A percentile compares a stretch with the other conserved stretches of the same genome.
phyloP scores from a whole-genome alignment of 768 basidiomycete species.

The Lactarius quietus region DNA sequence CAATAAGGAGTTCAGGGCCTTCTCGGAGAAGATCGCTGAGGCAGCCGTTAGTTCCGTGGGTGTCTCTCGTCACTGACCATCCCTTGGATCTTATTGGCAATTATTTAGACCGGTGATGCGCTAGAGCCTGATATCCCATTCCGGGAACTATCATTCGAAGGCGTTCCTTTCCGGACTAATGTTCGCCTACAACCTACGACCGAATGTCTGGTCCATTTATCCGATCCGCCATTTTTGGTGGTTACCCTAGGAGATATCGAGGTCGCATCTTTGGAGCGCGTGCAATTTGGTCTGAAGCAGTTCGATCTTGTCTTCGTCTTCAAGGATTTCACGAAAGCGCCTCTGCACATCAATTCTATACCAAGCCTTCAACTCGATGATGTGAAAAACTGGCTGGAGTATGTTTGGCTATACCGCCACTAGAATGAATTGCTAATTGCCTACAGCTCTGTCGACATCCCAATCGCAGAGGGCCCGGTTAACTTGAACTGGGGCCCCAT shows the following conservation, averaged over 20 bases:
- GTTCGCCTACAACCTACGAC: conserved; percentile 95
- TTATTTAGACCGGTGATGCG: conserved; percentile 64
- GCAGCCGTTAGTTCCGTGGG: conserved; percentile 73
- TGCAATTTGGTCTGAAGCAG: conserved; percentile 93
- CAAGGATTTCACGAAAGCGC: conserved; percentile 90
- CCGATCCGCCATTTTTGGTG: conserved; percentile 94
- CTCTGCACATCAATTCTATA: conserved; percentile 96
- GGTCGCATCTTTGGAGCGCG: conserved; percentile 93
- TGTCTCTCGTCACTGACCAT: conserved; percentile 7
- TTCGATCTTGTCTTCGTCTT: conserved; percentile 98
- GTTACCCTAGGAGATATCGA: conserved; percentile 94
- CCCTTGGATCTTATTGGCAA: conserved; percentile 11
- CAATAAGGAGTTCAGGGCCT: conserved; percentile 92
- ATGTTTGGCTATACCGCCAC: conserved; percentile 34
- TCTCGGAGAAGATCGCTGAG: conserved; percentile 89
- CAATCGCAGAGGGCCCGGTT: conserved; percentile 92
- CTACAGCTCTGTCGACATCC: conserved; percentile 89
- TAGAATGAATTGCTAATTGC: conserved; percentile 14
- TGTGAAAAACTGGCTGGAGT: conserved; percentile 99
- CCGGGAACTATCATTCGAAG: conserved; percentile 94
- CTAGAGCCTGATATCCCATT: conserved; percentile 96
- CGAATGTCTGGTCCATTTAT: conserved; percentile 92
- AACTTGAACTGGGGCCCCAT: conserved; percentile 98
- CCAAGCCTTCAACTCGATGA: conserved; percentile 88
- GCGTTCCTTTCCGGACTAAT: conserved; percentile 94